phyloP scores from a whole-genome alignment of 805 yeast species.

The Saturnispora quitensis region DNA sequence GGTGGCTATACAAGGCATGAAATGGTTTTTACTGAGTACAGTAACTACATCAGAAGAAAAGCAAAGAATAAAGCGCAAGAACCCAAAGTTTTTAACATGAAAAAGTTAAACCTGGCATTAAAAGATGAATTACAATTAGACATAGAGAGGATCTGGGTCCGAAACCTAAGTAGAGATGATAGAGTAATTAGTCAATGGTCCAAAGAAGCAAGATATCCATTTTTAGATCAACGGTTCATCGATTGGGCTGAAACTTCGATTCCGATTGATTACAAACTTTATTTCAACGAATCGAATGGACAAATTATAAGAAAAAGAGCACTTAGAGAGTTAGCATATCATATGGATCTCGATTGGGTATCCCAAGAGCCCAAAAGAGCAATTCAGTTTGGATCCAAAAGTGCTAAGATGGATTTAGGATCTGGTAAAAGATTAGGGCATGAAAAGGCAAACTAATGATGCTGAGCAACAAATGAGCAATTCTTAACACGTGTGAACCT shows the following conservation, averaged over 20 bases:
- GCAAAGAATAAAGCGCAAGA: conserved; percentile 18
- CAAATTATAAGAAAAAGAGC: conserved; percentile 39
- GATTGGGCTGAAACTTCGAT: conserved; percentile 36
- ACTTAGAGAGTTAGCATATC: conserved; percentile 52
- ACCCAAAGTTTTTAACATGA: conserved; percentile 10
- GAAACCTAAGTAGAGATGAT: conserved; percentile 90
- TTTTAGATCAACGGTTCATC: conserved; percentile 57
- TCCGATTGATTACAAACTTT: conserved; percentile 39
- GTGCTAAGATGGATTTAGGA: conserved; percentile 87
- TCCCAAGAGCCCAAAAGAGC: conserved; percentile 81
- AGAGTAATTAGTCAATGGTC: conserved; percentile 82
- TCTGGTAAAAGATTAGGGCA: conserved; percentile 73
- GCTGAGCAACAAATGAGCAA: not conserved
- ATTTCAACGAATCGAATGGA: conserved; percentile 28
- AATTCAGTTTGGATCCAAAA: conserved; percentile 90
- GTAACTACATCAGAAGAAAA: conserved; percentile 19
- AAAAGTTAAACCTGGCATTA: conserved; percentile 32
- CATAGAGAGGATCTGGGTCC: conserved; percentile 58
- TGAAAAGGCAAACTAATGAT: conserved; percentile 29
- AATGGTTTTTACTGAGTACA: conserved; percentile 32
- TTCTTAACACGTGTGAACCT: conserved; percentile 1
- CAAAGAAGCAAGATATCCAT: conserved; percentile 84
- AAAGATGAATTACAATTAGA: conserved; percentile 58
- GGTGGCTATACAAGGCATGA: conserved; percentile 93
- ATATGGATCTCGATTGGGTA: conserved; percentile 38